Evolutionary conservation across 768 basidiomycete species (phyloP), one percentile per base, ranked within the genome.

Genomic region (Mycena sanguinolenta): DNA sequence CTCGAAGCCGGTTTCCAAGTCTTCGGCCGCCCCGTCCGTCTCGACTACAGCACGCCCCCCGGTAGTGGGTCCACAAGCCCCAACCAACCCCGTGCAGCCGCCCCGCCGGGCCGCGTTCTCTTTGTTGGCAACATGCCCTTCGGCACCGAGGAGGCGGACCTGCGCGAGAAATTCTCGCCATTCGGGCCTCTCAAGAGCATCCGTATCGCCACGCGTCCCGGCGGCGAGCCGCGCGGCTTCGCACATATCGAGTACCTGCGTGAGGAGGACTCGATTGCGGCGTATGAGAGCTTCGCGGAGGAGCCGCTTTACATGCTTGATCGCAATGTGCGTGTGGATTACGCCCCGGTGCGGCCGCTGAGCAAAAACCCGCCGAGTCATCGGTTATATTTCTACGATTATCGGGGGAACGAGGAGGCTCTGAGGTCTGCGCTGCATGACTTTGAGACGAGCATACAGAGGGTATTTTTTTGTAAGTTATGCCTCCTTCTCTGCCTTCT

Each of bases 101-200:
- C 19, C 30, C 62, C 77, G 21, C 85, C 86, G 8, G 78, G 77
- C n/a, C 77, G 77, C 13, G 80, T 79, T 3, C 73, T 90, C 58
- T 90, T 78, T 52, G 72, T 89, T 36, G 86, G 83, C 12, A 90
- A 90, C 71, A n/a, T 90, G n/a, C 87, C 89, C 58, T 92, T 80
- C 76, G 79, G 74, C 21, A 73, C 79, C 44, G 83, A 81, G 2
- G 84, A 82, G 69, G 77, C 76, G 25, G 81, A 88, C 53, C 57
- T 90, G 14, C 65, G 77, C 46, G 80, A 83, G 5, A 78, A 81
- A 21, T 86, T 89, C 72, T 76, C 74, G 25, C 75, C 80, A 28
- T 89, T 85, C 73, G 89, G 89, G 10, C 66, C 77, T 25, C 69
- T 90, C 46, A 65, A 65, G 42, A 71, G 65, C 17, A 73, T 89